These are phyloP conservation scores for Coemansia sp. DNA, from an alignment of 192 early-diverging fungal genomes.

Conservation along the genomic window DNA sequence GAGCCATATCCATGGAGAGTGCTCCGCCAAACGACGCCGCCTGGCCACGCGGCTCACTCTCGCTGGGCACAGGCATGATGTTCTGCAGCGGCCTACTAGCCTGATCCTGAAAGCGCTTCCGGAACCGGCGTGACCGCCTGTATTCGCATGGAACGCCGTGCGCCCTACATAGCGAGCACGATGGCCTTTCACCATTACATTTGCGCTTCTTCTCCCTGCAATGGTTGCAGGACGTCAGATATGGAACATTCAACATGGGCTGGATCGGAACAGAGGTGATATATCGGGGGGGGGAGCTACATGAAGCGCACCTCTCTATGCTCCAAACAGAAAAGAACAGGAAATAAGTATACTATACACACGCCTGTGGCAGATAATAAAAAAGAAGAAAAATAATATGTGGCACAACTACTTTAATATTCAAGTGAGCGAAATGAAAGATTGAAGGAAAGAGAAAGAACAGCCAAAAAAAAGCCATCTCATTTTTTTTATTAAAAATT, in stretches of 20 bases:
- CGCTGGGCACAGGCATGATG: slow-evolving; percentile 22
- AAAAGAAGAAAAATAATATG: not conserved
- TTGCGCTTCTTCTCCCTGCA: slow-evolving; percentile 57
- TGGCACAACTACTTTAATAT: not conserved
- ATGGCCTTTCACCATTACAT: slow-evolving; percentile 48
- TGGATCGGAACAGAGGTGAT: not conserved
- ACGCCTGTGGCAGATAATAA: too few relatives aligned
- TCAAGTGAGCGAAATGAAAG: too few relatives aligned
- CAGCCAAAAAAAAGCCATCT: not conserved
- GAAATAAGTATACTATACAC: too few relatives aligned
- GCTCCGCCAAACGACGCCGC: not conserved
- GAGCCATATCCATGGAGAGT: not conserved
- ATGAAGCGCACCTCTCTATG: too few relatives aligned
- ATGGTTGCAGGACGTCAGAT: slow-evolving; percentile 51
- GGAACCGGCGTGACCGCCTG: slow-evolving; percentile 41
- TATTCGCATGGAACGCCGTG: slow-evolving; percentile 51
- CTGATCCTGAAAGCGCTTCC: slow-evolving; percentile 24
- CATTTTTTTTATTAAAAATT: too few relatives aligned
- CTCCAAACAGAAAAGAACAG: too few relatives aligned
- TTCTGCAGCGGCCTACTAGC: slow-evolving; percentile 8
- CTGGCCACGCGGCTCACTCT: not conserved
- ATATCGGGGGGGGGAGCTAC: too few relatives aligned
- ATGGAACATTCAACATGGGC: slow-evolving; percentile 37
- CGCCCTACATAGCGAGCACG: slow-evolving; percentile 42
- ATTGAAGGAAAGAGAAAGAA: too few relatives aligned